Conservation (phyloP, 2,329 filamentous ascomycete species). For the Alternaria hordeiaustralica region DNA sequence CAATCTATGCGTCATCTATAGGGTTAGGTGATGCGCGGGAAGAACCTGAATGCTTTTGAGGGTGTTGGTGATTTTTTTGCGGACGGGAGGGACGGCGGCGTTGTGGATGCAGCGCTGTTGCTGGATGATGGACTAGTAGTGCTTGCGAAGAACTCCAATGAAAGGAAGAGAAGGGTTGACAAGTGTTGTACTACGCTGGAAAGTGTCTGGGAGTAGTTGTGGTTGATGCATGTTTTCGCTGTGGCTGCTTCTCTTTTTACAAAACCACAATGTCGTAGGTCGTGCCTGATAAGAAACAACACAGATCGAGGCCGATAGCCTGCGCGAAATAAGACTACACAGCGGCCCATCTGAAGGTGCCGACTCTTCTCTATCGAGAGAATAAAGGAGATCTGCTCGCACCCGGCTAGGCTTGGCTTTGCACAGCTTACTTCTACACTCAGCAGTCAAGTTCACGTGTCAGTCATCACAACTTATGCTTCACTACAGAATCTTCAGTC, state of each 20-base stretch:
- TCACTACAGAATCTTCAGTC: not conserved
- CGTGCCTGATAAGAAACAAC: accelerated
- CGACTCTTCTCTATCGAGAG: not conserved
- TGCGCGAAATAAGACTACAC: not conserved
- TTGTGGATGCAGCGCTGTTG: not conserved
- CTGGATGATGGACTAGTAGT: not conserved
- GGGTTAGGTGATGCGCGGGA: not conserved
- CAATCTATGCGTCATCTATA: not conserved
- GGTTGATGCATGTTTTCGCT: not conserved
- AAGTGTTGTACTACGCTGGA: accelerated
- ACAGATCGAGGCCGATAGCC: not conserved
- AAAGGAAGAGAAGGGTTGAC: accelerated
- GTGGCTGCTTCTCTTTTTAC: not conserved
- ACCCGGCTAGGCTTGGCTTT: not conserved
- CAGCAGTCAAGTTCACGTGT: accelerated
- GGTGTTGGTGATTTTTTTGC: not conserved
- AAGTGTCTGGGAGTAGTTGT: accelerated
- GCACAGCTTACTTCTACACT: not conserved
- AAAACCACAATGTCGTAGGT: not conserved
- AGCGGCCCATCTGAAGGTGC: not conserved
- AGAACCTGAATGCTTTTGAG: not conserved
- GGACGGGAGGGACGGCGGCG: not conserved
- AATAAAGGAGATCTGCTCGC: not conserved
- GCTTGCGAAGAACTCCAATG: not conserved
- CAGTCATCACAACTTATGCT: not conserved